phyloP scores from a whole-genome alignment of 1,284 basidiomycete genomes.

The Cryptococcus maquisensis region DNA sequence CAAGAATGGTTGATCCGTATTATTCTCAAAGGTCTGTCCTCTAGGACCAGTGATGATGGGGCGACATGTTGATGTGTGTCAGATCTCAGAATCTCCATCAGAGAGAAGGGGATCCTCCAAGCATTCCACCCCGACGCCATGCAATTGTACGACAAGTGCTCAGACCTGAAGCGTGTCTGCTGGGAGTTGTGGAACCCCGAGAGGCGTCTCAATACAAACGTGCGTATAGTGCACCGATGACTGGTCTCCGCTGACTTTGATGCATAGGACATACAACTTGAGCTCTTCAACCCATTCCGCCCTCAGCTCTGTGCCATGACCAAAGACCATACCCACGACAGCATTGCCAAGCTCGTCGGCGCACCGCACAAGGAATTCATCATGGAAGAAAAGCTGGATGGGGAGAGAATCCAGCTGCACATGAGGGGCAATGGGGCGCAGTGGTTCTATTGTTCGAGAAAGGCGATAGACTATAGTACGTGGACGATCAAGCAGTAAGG shows the following conservation, averaged over 20 bases:
- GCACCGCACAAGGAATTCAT: slow-evolving; percentile 62
- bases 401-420: slow-evolving; percentile 90
- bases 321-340: slow-evolving; percentile 64
- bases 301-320: slow-evolving; percentile 91
- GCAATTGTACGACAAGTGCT: slow-evolving; percentile 87
- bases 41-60: background rate
- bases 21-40: slow-evolving; percentile 67
- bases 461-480: slow-evolving; percentile 84
- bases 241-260: background rate
- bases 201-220: slow-evolving; percentile 48
- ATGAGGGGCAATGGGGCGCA: slow-evolving; percentile 68
- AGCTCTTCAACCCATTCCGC: slow-evolving; percentile 75
- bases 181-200: slow-evolving; percentile 53
- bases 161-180: slow-evolving; percentile 84
- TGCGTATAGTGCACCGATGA: slow-evolving; percentile 45
- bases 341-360: slow-evolving; percentile 76
- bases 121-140: slow-evolving; percentile 88
- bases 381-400: slow-evolving; percentile 94
- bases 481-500: background rate
- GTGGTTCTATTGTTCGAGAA: slow-evolving; percentile 88
- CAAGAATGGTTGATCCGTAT: slow-evolving; percentile 90
- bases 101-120: slow-evolving; percentile 76
- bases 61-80: background rate
- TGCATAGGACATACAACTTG: slow-evolving; percentile 68
- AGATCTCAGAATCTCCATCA: slow-evolving; percentile 51